Evolutionary conservation across 1,284 basidiomycete species (phyloP), one percentile per base, ranked within the genome.

Genomic region (Cutaneotrichosporon spelunceum): DNA sequence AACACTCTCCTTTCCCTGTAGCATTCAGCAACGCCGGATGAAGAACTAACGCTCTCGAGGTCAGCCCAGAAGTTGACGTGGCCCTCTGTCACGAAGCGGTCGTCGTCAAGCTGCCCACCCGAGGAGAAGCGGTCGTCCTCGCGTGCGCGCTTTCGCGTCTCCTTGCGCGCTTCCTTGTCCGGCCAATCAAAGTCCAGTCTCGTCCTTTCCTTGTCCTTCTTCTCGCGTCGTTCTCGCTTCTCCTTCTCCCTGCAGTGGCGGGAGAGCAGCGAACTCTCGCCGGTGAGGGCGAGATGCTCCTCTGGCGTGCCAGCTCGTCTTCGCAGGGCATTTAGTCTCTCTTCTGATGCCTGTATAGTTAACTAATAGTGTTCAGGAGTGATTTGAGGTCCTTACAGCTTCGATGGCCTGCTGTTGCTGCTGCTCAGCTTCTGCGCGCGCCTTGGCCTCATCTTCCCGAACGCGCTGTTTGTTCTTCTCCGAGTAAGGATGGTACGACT

Each of bases 381-480:
- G n/a, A 27, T n/a, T 19, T 33, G 14, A 33, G 19, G 21, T 7
- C 67, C 71, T n/a, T 47, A 77, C 75, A 14, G 64, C 66, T 34
- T 78, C 73, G 16, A 80, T 63, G 21, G 70, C 64, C 10, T 66
- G 59, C 50, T 74, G 71, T 65, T 79, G 74, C 11, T 65, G 67
- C 8, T 59, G 66, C 27, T 73, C 64, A 45, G 75, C 72, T 62
- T 75, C 75, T 21, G 67, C 73, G 21, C 59, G 61, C 19, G 78
- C 78, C 61, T 70, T 69, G 13, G 73, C 76, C 67, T 80, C 79
- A 63, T 80, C 79, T 56, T 79, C 74, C 21, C 78, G 67, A 16
- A 80, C 79, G 42, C 75, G 69, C 63, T 77, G 74, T 68, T 80
- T 80, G 70, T 80, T 80, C 68, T 73, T 76, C 66, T 80, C 78